Conservation (phyloP, 345 rosid species). For the Populus ilicifolia region DNA sequence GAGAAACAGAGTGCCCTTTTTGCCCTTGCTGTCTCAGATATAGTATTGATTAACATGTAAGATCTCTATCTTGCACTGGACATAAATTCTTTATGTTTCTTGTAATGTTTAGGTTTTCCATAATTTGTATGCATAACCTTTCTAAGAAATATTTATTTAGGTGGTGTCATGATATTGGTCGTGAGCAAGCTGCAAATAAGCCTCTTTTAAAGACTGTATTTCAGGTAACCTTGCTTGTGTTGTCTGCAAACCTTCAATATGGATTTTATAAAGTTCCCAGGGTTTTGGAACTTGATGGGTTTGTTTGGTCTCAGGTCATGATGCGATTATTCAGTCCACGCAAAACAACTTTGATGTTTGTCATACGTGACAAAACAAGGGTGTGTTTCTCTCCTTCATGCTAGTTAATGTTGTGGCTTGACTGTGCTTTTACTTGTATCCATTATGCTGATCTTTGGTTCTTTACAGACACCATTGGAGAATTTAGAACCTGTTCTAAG, state of each 20-base stretch:
- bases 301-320: constrained; percentile 73
- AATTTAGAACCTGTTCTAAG: constrained; percentile 88
- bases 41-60: constrained; percentile 97
- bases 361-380: constrained; percentile 96
- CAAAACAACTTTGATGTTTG: constrained; percentile 96
- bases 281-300: constrained; percentile 16
- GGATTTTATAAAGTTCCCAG: constrained; percentile 7
- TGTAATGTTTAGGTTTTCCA: not conserved
- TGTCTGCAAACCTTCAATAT: constrained; percentile 12
- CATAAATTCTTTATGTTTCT: not conserved
- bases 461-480: constrained; percentile 84
- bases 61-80: constrained; percentile 17
- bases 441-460: constrained; percentile 12
- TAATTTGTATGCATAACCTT: constrained; percentile 10
- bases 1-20: constrained; percentile 99
- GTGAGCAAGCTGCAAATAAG: constrained; percentile 99
- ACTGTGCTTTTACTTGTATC: not conserved
- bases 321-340: constrained; percentile 99
- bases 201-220: constrained; percentile 97
- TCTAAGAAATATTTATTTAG: constrained; percentile 37
- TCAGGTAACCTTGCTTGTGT: constrained; percentile 52
- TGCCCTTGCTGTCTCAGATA: constrained; percentile 98
- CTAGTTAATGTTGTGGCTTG: not conserved
- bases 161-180: constrained; percentile 99
- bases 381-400: constrained; percentile 34